phyloP scores from a whole-genome alignment of 257 asterid genomes.

The Linaria vulgaris region DNA sequence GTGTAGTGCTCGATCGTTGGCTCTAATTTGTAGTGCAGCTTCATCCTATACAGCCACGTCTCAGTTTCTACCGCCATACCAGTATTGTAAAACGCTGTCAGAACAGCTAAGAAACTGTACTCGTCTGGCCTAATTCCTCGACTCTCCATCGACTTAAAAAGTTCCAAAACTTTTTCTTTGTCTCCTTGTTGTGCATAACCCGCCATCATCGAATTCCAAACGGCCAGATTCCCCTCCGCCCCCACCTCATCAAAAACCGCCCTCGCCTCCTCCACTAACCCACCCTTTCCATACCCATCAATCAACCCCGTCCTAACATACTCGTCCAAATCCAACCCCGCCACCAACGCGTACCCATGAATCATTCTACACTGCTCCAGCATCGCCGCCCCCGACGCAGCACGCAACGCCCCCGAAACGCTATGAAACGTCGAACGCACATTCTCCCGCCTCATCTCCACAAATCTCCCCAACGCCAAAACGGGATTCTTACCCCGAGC shows the following conservation, averaged over 20 bases:
- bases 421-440: constrained; percentile 50
- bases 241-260: constrained; percentile 52
- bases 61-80: constrained; percentile 47
- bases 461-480: constrained; percentile 51
- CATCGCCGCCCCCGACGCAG: constrained; percentile 63
- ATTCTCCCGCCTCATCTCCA: constrained; percentile 53
- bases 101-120: constrained; percentile 60
- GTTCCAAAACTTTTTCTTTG: constrained; percentile 31
- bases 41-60: constrained; percentile 66
- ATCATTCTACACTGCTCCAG: constrained; percentile 69
- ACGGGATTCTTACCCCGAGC: constrained; percentile 53
- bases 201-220: constrained; percentile 78
- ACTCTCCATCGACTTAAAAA: constrained; percentile 49
- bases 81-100: constrained; percentile 12
- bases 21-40: constrained; percentile 37
- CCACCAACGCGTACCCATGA: constrained; percentile 65
- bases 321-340: constrained; percentile 42
- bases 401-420: constrained; percentile 65
- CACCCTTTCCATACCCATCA: constrained; percentile 83
- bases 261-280: constrained; percentile 59
- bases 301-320: constrained; percentile 64
- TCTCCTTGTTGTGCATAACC: constrained; percentile 80
- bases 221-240: constrained; percentile 32
- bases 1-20: constrained; percentile 79
- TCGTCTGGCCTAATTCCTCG: constrained; percentile 52